Evolutionary conservation across 2,329 filamentous ascomycete genomes (phyloP).

Genomic region (Epichloe brachyelytri): DNA sequence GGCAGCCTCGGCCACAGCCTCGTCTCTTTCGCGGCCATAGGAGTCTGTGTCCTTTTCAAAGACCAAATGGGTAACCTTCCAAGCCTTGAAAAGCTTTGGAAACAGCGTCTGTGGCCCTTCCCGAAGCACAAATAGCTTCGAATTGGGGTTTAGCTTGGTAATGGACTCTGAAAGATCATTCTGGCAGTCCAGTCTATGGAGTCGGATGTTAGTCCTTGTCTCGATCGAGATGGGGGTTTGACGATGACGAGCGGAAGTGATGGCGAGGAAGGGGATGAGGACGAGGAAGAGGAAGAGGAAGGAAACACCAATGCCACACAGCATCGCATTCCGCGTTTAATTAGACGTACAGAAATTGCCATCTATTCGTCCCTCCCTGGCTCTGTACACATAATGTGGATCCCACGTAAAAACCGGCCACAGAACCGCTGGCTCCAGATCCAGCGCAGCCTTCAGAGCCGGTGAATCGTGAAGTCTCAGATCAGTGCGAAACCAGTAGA

Average conservation of each 20-base stretch:
- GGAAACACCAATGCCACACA: background rate
- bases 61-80: conserved; percentile 62
- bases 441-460: conserved; percentile 57
- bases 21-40: conserved; percentile 54
- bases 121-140: conserved; percentile 58
- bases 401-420: conserved; percentile 75
- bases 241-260: background rate
- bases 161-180: conserved; percentile 55
- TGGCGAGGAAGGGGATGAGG: background rate
- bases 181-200: conserved; percentile 54
- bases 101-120: conserved; percentile 61
- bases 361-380: conserved; percentile 57
- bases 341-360: conserved; percentile 51
- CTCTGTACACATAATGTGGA: conserved; percentile 64
- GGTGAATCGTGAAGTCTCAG: conserved; percentile 67
- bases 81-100: conserved; percentile 59
- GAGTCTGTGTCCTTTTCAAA: conserved; percentile 71
- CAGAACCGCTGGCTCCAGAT: conserved; percentile 52
- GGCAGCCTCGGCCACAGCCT: conserved; percentile 43
- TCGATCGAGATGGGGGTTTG: background rate
- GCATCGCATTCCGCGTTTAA: background rate
- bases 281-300: background rate
- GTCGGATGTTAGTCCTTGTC: background rate
- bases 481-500: conserved; percentile 73
- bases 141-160: conserved; percentile 54